A percentile compares a stretch with the other conserved stretches of the same genome.
Conservation (phyloP, 371 early-diverging fungal species). For the Circinella minor region DNA sequence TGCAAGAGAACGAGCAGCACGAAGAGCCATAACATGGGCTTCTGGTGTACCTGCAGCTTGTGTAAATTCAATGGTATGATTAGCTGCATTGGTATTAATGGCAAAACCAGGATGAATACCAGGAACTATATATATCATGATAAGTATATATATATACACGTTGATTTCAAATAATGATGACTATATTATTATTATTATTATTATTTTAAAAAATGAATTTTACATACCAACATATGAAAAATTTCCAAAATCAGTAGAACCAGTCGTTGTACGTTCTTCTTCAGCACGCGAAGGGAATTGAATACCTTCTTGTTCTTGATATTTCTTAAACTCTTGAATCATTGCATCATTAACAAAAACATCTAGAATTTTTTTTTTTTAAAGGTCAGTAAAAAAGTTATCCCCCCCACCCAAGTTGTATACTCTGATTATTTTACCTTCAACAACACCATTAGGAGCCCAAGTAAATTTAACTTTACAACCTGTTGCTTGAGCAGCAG, state of each 20-base stretch:
- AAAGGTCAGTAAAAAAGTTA: too few species aligned
- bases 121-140: slow-evolving; percentile 21
- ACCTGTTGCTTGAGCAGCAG: slow-evolving; percentile 67
- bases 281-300: slow-evolving; percentile 34
- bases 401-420: too few species aligned
- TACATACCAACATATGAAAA: slow-evolving; percentile 37
- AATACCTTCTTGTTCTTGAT: slow-evolving; percentile 54
- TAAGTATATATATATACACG: too few species aligned
- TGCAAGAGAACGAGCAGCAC: slow-evolving; percentile 14
- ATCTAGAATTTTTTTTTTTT: slow-evolving; percentile 30
- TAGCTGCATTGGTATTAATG: slow-evolving; percentile 37
- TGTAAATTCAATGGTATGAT: slow-evolving; percentile 72
- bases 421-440: slow-evolving; percentile 49
- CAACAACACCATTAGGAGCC: slow-evolving; percentile 77
- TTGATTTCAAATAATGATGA: too few species aligned
- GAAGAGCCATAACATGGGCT: slow-evolving; percentile 64
- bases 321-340: slow-evolving; percentile 54
- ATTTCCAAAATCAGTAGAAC: slow-evolving; percentile 82
- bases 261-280: slow-evolving; percentile 45
- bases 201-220: too few species aligned
- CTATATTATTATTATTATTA: too few species aligned
- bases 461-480: slow-evolving; percentile 72
- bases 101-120: slow-evolving; percentile 46
- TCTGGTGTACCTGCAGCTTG: slow-evolving; percentile 56
- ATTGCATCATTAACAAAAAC: slow-evolving; percentile 61